Conservation (phyloP, 1,139 yeast genomes). For the Suhomyces taliae region DNA sequence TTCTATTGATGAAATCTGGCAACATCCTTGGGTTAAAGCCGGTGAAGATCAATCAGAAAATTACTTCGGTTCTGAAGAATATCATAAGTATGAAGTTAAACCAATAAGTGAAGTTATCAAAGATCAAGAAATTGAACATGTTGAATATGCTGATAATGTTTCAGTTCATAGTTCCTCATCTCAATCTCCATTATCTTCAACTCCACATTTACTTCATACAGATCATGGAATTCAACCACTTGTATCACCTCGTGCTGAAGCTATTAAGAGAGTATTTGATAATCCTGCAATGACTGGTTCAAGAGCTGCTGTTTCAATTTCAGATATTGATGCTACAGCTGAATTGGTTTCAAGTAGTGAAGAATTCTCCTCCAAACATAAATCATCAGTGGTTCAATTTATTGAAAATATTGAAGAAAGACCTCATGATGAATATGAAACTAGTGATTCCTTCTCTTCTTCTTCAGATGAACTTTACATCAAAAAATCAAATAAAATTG, state of each 20-base stretch:
- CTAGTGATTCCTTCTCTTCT: constrained; percentile 9
- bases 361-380: constrained; percentile 9
- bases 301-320: constrained; percentile 11
- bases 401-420: constrained; percentile 25
- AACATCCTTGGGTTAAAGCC: constrained; percentile 43
- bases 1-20: constrained; percentile 62
- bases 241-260: constrained; percentile 39
- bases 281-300: constrained; percentile 41
- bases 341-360: constrained; percentile 12
- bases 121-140: constrained; percentile 11
- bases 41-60: constrained; percentile 1
- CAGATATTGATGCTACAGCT: constrained; percentile 14
- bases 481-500: constrained; percentile 9
- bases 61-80: constrained; percentile 8
- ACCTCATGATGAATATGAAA: constrained; percentile 12
- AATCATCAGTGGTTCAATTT: constrained; percentile 20
- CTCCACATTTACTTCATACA: constrained; percentile 1
- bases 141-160: constrained; percentile 8
- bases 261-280: constrained; percentile 48
- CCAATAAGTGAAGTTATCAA: constrained; percentile 1
- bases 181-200: constrained; percentile 3
- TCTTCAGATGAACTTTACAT: constrained; percentile 12
- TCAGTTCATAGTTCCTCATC: neutral
- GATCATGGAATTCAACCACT: constrained; percentile 10
- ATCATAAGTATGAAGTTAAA: constrained; percentile 9